Evolutionary conservation across 352 stramenopile species (phyloP).

Genomic region (Pythium aphanidermatum): DNA sequence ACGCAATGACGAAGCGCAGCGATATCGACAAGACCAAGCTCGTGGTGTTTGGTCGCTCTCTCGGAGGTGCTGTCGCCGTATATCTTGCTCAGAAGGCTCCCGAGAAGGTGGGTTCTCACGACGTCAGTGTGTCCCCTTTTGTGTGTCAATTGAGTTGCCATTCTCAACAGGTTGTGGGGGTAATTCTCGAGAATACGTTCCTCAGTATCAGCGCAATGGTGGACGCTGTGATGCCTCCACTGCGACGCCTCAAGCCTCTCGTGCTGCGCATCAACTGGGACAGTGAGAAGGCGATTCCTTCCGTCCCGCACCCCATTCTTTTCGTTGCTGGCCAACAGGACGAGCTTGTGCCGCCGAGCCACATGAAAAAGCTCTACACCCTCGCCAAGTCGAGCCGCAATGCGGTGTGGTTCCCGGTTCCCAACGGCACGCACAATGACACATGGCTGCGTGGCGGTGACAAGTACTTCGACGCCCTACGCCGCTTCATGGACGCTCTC

Average conservation of each 20-base stretch:
- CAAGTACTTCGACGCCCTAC: constrained; percentile 78
- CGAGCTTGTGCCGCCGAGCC: constrained; percentile 88
- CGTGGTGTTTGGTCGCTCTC: constrained; percentile 89
- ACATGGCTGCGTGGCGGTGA: constrained; percentile 88
- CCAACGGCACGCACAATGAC: constrained; percentile 94
- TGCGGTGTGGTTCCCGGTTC: constrained; percentile 67
- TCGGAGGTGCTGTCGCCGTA: constrained; percentile 91
- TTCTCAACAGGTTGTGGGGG: constrained; percentile 57
- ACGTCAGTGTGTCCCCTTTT: not conserved
- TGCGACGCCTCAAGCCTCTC: constrained; percentile 86
- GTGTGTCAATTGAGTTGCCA: not conserved
- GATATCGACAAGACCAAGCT: constrained; percentile 86
- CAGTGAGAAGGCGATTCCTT: constrained; percentile 53
- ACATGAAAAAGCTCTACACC: constrained; percentile 82
- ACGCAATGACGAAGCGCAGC: constrained; percentile 60
- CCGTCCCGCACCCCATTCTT: constrained; percentile 78
- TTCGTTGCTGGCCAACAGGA: constrained; percentile 89
- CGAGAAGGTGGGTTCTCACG: constrained; percentile 47
- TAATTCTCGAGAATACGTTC: constrained; percentile 96
- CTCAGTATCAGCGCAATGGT: constrained; percentile 92
- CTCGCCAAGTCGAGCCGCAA: constrained; percentile 48
- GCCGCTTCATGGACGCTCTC: constrained; percentile 56
- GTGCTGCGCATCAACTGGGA: constrained; percentile 91
- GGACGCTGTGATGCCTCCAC: constrained; percentile 88
- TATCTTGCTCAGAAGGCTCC: constrained; percentile 82